These are phyloP conservation scores for Penicillium bovifimosum DNA, from an alignment of 495 filamentous ascomycete species.

Conservation along the genomic window DNA sequence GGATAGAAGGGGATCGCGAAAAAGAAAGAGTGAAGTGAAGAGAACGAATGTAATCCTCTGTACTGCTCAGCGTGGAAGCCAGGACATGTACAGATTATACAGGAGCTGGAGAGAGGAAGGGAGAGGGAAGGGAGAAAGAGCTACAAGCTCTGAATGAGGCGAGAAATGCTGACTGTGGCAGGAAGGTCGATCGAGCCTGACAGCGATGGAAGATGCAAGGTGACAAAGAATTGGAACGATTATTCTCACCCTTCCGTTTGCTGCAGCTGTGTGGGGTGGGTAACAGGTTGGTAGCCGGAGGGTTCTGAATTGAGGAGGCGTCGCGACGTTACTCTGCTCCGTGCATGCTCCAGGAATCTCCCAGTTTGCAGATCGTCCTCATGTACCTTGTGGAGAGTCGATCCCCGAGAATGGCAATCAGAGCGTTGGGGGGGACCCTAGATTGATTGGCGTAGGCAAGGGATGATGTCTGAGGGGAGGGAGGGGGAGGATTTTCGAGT, in stretches of 20 bases:
- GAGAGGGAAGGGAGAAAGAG: slow-evolving; percentile 28
- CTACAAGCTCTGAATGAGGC: slow-evolving; percentile 19
- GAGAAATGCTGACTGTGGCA: slow-evolving; percentile 24
- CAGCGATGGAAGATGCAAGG: slow-evolving; percentile 34
- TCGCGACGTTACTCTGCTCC: slow-evolving; percentile 42
- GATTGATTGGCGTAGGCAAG: slow-evolving; percentile 37
- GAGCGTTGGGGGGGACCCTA: slow-evolving; percentile 27
- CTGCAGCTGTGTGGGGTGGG: slow-evolving; percentile 17
- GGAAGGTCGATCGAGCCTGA: slow-evolving; percentile 14
- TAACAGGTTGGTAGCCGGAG: slow-evolving; percentile 23
- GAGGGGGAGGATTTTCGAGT: slow-evolving; percentile 11
- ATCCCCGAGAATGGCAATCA: slow-evolving; percentile 25
- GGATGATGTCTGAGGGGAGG: slow-evolving; percentile 18
- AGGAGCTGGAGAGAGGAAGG: slow-evolving; percentile 23
- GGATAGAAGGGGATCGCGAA: slow-evolving; percentile 15
- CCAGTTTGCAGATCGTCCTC: slow-evolving; percentile 41
- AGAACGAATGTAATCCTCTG: slow-evolving; percentile 11
- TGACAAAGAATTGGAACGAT: slow-evolving; percentile 30
- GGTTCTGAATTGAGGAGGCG: slow-evolving; percentile 29
- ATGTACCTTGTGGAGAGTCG: slow-evolving; percentile 35
- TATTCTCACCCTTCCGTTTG: slow-evolving; percentile 34
- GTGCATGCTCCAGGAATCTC: slow-evolving; percentile 48
- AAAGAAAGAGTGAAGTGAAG: slow-evolving; percentile 8
- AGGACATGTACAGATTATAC: slow-evolving; percentile 37
- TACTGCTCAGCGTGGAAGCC: slow-evolving; percentile 17